These are phyloP conservation scores for Picea mariana DNA, from an alignment of 83 land plant genomes.

Conservation along the genomic window DNA sequence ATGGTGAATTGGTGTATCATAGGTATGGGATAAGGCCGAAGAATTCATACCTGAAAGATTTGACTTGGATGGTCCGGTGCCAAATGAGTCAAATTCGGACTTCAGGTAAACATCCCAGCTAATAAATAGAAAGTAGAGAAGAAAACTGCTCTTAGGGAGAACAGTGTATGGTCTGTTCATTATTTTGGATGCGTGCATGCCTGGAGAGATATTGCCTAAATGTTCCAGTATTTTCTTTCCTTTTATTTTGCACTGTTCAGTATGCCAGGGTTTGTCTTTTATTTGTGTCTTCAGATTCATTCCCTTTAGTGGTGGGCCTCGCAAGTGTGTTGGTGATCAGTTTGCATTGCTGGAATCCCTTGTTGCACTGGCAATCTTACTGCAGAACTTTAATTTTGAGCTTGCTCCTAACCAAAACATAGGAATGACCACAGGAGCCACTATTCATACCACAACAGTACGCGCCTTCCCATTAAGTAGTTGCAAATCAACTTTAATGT, in stretches of 20 bases:
- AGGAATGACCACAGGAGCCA: slow-evolving; percentile 98
- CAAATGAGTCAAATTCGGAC: slow-evolving; percentile 94
- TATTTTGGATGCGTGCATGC: not conserved
- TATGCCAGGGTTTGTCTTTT: not conserved
- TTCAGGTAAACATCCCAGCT: slow-evolving; percentile 54
- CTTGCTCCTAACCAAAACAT: slow-evolving; percentile 87
- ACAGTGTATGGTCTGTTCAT: not conserved
- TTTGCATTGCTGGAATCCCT: slow-evolving; percentile 96
- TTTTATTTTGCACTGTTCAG: not conserved
- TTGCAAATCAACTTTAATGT: not conserved
- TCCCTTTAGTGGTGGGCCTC: slow-evolving; percentile 99
- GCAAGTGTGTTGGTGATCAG: slow-evolving; percentile 99
- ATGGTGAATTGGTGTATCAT: slow-evolving; percentile 1
- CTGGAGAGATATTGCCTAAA: not conserved
- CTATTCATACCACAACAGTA: slow-evolving; percentile 98
- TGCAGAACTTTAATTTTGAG: slow-evolving; percentile 78
- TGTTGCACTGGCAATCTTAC: slow-evolving; percentile 79
- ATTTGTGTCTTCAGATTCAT: slow-evolving; percentile 60
- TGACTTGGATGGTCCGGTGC: slow-evolving; percentile 79
- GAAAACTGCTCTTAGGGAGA: not conserved
- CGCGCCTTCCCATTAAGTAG: slow-evolving; percentile 14
- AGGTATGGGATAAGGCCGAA: slow-evolving; percentile 98
- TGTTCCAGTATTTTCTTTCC: not conserved
- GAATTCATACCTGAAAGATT: slow-evolving; percentile 95
- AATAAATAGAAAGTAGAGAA: slow-evolving; percentile 1